phyloP scores from a whole-genome alignment of 345 rosid species.

The Corchorus olitorius region DNA sequence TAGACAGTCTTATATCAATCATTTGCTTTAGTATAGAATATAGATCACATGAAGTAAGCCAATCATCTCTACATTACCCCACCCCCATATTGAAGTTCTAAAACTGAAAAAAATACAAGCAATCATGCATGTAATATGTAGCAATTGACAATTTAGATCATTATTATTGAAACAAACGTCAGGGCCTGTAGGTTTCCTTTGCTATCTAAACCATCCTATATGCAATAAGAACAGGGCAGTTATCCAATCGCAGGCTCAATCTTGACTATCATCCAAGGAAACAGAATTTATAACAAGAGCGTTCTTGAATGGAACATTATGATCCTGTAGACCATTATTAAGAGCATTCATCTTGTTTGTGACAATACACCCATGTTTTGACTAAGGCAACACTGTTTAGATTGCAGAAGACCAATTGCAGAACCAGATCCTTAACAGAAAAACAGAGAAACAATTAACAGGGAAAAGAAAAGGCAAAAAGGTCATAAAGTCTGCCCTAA shows the following conservation, averaged over 20 bases:
- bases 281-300: neutral
- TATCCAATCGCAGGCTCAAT: neutral
- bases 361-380: neutral
- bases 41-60: neutral
- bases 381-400: neutral
- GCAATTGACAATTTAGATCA: neutral
- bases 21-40: neutral
- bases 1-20: conserved; percentile 12
- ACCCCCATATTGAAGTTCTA: neutral
- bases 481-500: neutral
- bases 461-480: no score
- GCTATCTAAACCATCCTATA: conserved; percentile 1
- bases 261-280: neutral
- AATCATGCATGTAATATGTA: neutral
- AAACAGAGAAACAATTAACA: neutral
- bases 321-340: neutral
- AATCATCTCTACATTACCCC: neutral
- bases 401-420: neutral
- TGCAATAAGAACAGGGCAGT: neutral
- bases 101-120: neutral
- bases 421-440: neutral
- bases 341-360: neutral
- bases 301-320: neutral
- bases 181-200: neutral
- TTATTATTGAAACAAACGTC: neutral